Conservation (phyloP, 371 early-diverging fungal genomes). For the Lichtheimia hyalospora region DNA sequence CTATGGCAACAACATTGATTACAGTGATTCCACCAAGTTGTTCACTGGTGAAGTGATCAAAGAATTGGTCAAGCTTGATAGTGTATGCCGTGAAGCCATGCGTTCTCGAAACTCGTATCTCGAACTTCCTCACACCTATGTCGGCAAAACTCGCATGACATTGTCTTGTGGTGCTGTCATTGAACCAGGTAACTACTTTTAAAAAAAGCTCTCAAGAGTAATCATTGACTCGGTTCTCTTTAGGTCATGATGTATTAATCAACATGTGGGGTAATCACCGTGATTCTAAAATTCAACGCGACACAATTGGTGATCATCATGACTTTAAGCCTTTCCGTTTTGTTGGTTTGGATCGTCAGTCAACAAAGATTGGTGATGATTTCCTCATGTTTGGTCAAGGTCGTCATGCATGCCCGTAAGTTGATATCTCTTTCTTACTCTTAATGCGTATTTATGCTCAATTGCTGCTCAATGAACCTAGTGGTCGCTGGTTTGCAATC, state of each 20-base stretch:
- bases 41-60: constrained; percentile 31
- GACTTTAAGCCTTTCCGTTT: constrained; percentile 50
- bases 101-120: constrained; percentile 25
- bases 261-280: constrained; percentile 25
- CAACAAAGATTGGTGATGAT: constrained; percentile 41
- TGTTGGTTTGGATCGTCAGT: constrained; percentile 32
- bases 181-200: constrained; percentile 27
- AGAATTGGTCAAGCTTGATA: constrained; percentile 47
- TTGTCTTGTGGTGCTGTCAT: constrained; percentile 42
- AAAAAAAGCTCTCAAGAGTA: no score
- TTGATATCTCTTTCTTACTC: neutral
- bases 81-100: constrained; percentile 47
- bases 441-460: neutral
- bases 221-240: neutral
- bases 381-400: constrained; percentile 56
- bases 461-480: neutral
- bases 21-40: constrained; percentile 9
- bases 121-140: constrained; percentile 27
- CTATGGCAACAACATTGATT: constrained; percentile 1
- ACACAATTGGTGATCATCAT: constrained; percentile 1
- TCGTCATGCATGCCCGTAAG: constrained; percentile 29
- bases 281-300: constrained; percentile 10
- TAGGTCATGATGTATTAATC: constrained; percentile 30
- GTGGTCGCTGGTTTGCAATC: constrained; percentile 27
- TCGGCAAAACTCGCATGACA: constrained; percentile 19